phyloP scores from a whole-genome alignment of 169 alveolate genomes.

The Eimeria zaria region DNA sequence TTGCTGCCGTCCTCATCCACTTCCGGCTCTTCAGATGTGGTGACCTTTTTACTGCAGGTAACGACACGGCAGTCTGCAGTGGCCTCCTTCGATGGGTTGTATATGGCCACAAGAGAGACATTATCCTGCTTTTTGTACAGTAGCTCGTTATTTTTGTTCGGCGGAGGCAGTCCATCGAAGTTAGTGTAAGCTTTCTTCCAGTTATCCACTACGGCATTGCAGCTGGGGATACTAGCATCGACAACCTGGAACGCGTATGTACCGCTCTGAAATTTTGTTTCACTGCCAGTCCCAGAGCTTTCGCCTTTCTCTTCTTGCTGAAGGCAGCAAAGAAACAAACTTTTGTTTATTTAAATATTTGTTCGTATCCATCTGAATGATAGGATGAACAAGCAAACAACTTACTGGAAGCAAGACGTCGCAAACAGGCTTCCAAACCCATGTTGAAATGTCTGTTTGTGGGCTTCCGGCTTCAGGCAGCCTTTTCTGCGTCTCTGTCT shows the following conservation, averaged over 20 bases:
- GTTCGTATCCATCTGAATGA: not conserved
- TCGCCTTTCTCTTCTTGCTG: not conserved
- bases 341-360: not conserved
- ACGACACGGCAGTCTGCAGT: slow-evolving; percentile 35
- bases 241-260: slow-evolving; percentile 48
- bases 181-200: slow-evolving; percentile 37
- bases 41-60: not conserved
- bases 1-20: not conserved
- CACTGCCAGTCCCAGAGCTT: too few relatives aligned
- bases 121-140: not conserved
- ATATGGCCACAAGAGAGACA: slow-evolving; percentile 50
- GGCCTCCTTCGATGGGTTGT: not conserved
- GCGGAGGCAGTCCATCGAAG: slow-evolving; percentile 12
- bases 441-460: too few relatives aligned
- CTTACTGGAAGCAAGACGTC: not conserved
- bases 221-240: not conserved
- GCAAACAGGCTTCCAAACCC: slow-evolving; percentile 1
- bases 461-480: not conserved
- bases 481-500: too few relatives aligned
- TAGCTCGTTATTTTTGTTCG: not conserved
- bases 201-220: not conserved
- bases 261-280: not conserved
- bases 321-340: not conserved
- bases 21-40: not conserved
- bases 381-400: not conserved